Percentiles rank a stretch among this genome's conserved stretches.
These are phyloP conservation scores for Mortierella polycephala DNA, from an alignment of 371 early-diverging fungal species.

Conservation along the genomic window DNA sequence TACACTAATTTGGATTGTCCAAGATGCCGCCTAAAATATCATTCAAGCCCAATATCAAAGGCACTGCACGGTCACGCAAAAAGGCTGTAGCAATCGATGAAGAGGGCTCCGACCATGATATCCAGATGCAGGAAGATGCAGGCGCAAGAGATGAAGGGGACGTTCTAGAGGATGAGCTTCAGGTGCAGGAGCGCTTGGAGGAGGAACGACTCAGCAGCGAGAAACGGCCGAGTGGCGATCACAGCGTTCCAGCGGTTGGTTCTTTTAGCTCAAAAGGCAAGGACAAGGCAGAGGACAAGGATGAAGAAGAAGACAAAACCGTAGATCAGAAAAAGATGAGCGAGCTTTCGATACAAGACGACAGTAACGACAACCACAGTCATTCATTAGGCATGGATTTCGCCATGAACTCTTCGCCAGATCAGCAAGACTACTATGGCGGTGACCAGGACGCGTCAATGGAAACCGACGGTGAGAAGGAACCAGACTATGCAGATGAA, in stretches of 20 bases:
- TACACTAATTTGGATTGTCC: not conserved
- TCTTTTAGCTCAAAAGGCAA: slow-evolving; percentile 17
- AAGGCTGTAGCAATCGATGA: slow-evolving; percentile 20
- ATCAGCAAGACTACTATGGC: slow-evolving; percentile 5
- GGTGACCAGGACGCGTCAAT: slow-evolving; percentile 7
- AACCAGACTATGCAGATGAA: slow-evolving; percentile 54
- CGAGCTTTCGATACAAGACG: slow-evolving; percentile 17
- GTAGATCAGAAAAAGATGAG: slow-evolving; percentile 8
- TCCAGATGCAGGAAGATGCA: slow-evolving; percentile 14
- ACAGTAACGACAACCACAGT: not conserved
- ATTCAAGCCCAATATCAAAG: slow-evolving; percentile 42
- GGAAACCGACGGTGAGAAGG: slow-evolving; percentile 17
- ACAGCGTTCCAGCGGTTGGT: not conserved
- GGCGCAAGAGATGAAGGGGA: slow-evolving; percentile 22
- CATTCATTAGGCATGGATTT: no score
- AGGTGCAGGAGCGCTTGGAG: slow-evolving; percentile 36
- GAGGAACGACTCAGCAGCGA: slow-evolving; percentile 36
- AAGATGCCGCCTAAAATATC: slow-evolving; percentile 47
- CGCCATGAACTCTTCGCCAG: slow-evolving; percentile 3
- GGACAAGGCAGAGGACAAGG: slow-evolving; percentile 13
- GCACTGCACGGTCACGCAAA: slow-evolving; percentile 39
- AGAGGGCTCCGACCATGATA: slow-evolving; percentile 35
- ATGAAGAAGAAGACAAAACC: not conserved
- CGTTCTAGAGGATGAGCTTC: slow-evolving; percentile 37
- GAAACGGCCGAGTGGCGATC: slow-evolving; percentile 2